Evolutionary conservation across 164 flowering plant species (phyloP).

Genomic region (Tetracentron sinense): DNA sequence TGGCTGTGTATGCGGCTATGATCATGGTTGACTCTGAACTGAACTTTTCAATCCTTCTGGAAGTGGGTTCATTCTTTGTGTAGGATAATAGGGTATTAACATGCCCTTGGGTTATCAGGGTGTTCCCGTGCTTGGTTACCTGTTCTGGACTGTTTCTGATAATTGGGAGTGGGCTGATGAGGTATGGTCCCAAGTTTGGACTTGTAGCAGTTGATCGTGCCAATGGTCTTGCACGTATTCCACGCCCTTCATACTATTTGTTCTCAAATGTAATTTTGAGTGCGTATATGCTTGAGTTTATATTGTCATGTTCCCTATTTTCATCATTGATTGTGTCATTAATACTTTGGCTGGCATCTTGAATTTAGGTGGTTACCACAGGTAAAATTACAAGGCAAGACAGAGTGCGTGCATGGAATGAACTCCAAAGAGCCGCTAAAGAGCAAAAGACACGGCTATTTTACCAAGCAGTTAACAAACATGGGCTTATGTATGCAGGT

Average conservation of each 20-base stretch:
- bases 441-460: slow-evolving; percentile 65
- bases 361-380: slow-evolving; percentile 58
- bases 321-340: background rate
- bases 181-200: too few species aligned
- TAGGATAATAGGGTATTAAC: slow-evolving; percentile 2
- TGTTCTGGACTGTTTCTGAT: slow-evolving; percentile 96
- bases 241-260: slow-evolving; percentile 84
- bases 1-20: slow-evolving; percentile 91
- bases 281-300: slow-evolving; percentile 14
- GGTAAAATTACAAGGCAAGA: slow-evolving; percentile 70
- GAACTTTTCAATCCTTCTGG: background rate
- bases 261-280: slow-evolving; percentile 91
- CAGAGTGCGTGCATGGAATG: slow-evolving; percentile 71
- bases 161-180: slow-evolving; percentile 99
- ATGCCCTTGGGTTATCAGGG: slow-evolving; percentile 45
- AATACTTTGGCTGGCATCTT: slow-evolving; percentile 3
- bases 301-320: background rate
- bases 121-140: slow-evolving; percentile 82
- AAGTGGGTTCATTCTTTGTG: background rate
- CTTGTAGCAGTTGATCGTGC: too few species aligned
- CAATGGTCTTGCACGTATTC: slow-evolving; percentile 67
- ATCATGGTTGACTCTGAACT: slow-evolving; percentile 40
- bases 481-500: slow-evolving; percentile 97
- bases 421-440: slow-evolving; percentile 69
- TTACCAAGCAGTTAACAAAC: slow-evolving; percentile 67